Evolutionary conservation across 1,284 basidiomycete genomes (phyloP).

Genomic region (Rhodofomes roseus): DNA sequence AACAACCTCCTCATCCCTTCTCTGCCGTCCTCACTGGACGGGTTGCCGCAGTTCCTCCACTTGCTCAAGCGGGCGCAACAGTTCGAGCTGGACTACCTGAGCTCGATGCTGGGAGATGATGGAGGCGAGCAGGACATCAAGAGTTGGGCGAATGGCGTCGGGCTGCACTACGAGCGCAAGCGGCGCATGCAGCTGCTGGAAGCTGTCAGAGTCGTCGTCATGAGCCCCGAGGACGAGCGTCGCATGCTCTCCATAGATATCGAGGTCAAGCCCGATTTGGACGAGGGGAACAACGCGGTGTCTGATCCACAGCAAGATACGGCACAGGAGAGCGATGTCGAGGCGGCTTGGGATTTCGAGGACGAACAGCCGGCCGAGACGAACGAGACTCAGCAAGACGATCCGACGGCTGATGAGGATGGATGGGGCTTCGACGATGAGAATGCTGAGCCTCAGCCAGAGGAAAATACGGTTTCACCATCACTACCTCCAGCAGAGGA

Average conservation of each 20-base stretch:
- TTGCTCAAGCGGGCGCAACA: slow-evolving; percentile 49
- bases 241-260: slow-evolving; percentile 35
- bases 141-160: slow-evolving; percentile 59
- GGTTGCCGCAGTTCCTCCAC: slow-evolving; percentile 59
- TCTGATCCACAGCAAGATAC: slow-evolving; percentile 2
- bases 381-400: slow-evolving; percentile 10
- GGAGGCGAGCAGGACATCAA: slow-evolving; percentile 48
- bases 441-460: slow-evolving; percentile 20
- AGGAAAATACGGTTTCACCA: slow-evolving; percentile 3
- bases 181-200: slow-evolving; percentile 63
- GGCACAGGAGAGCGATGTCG: slow-evolving; percentile 23
- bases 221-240: slow-evolving; percentile 27
- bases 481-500: slow-evolving; percentile 14
- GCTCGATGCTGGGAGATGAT: slow-evolving; percentile 47
- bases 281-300: slow-evolving; percentile 3
- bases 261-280: slow-evolving; percentile 10
- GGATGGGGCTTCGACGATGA: slow-evolving; percentile 62
- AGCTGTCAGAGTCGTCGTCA: slow-evolving; percentile 44
- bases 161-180: slow-evolving; percentile 70
- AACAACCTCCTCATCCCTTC: slow-evolving; percentile 61
- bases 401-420: slow-evolving; percentile 31
- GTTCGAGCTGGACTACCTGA: slow-evolving; percentile 58
- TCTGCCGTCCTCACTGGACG: slow-evolving; percentile 57
- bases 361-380: slow-evolving; percentile 16
- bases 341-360: slow-evolving; percentile 35